Conservation (phyloP, 176 grass and related monocot species). For the Oryza longistaminata region DNA sequence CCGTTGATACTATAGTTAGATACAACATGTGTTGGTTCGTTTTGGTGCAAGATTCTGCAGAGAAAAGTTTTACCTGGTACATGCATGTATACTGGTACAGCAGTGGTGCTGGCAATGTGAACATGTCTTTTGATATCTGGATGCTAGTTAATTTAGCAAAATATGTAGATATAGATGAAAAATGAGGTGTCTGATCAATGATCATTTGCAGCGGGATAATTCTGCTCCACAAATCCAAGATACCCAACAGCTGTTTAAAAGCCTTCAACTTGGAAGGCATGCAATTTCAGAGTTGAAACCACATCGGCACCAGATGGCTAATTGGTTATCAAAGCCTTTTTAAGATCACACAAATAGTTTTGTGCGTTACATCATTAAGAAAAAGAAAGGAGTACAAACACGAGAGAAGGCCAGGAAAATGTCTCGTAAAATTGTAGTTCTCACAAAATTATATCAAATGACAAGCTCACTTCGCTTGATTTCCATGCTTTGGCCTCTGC, state of each 20-base stretch:
- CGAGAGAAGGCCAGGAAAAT: neutral
- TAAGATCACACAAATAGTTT: too few relatives aligned
- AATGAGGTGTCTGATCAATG: neutral
- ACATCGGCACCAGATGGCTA: neutral
- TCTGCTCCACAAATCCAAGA: neutral
- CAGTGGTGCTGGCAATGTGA: conserved; percentile 23
- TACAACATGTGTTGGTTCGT: conserved; percentile 30
- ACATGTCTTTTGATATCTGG: conserved; percentile 29
- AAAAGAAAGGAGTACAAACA: neutral
- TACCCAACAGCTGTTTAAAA: neutral
- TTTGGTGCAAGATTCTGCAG: conserved; percentile 37
- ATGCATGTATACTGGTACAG: conserved; percentile 44
- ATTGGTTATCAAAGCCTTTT: too few relatives aligned
- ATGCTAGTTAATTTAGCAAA: neutral
- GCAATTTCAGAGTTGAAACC: neutral
- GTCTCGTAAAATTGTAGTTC: too few relatives aligned
- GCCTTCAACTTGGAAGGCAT: neutral
- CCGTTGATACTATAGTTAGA: conserved; percentile 20
- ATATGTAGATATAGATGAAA: conserved; percentile 4
- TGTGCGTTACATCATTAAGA: neutral
- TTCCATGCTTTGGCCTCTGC: neutral
- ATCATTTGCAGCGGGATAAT: neutral
- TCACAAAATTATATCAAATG: neutral
- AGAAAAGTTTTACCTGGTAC: conserved; percentile 10
- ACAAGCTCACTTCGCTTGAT: neutral